Evolutionary conservation across 805 yeast species (phyloP).

Genomic region (Metschnikowia henanensis): DNA sequence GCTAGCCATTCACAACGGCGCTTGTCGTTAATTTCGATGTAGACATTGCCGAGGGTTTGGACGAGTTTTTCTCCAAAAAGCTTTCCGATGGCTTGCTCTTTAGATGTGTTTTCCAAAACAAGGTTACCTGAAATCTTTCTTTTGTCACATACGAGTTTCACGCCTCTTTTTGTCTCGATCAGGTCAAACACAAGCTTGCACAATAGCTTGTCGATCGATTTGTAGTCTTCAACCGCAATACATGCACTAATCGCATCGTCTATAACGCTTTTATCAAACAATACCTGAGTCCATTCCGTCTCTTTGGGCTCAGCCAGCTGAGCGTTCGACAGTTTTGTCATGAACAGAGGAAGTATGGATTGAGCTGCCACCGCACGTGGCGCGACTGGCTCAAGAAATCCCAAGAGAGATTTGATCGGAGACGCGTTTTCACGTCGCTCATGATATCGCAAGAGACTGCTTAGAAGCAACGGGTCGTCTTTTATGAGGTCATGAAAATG

Average conservation of each 20-base stretch:
- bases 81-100: neutral
- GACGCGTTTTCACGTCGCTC: slow-evolving; percentile 19
- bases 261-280: slow-evolving; percentile 18
- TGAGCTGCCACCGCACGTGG: neutral
- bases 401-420: slow-evolving; percentile 26
- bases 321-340: slow-evolving; percentile 5
- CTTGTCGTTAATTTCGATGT: slow-evolving; percentile 6
- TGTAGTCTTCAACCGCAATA: slow-evolving; percentile 24
- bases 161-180: slow-evolving; percentile 12
- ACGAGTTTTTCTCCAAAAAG: slow-evolving; percentile 14
- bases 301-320: neutral
- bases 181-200: slow-evolving; percentile 28
- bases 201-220: slow-evolving; percentile 33
- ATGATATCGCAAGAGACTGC: slow-evolving; percentile 27
- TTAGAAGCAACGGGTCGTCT: slow-evolving; percentile 30
- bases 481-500: slow-evolving; percentile 27
- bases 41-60: slow-evolving; percentile 11
- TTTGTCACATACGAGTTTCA: neutral
- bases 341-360: slow-evolving; percentile 20
- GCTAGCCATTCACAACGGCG: slow-evolving; percentile 17
- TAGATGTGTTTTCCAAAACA: neutral
- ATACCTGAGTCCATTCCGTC: neutral
- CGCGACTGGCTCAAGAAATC: slow-evolving; percentile 23
- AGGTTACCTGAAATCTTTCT: neutral
- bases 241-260: slow-evolving; percentile 31